Evolutionary conservation across 2,329 filamentous ascomycete species (phyloP).

Genomic region (Colletotrichum chlorophyti): DNA sequence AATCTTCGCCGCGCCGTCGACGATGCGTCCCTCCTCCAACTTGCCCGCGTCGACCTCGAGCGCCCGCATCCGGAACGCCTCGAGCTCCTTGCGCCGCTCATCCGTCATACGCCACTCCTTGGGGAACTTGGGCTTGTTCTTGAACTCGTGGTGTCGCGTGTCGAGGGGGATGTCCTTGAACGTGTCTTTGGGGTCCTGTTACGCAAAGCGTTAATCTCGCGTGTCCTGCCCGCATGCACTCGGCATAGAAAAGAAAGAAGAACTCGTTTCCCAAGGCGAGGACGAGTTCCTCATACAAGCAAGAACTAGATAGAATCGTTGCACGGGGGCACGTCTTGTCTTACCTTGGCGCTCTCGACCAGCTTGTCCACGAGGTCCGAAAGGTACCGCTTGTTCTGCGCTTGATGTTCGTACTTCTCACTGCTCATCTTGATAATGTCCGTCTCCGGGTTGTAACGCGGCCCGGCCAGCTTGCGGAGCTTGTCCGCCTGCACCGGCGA

Average conservation of each 20-base stretch:
- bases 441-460: constrained; percentile 85
- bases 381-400: constrained; percentile 97
- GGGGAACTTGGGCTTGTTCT: constrained; percentile 75
- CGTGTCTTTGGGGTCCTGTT: constrained; percentile 73
- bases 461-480: constrained; percentile 84
- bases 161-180: constrained; percentile 93
- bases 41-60: constrained; percentile 61
- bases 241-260: no score
- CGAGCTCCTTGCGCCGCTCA: constrained; percentile 70
- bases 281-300: background rate
- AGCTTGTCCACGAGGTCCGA: constrained; percentile 78
- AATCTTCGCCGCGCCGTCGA: constrained; percentile 64
- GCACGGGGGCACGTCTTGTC: constrained; percentile 15
- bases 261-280: no score
- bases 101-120: constrained; percentile 81
- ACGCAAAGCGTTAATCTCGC: no score
- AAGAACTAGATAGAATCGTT: background rate
- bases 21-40: constrained; percentile 58
- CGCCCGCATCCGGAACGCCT: constrained; percentile 61
- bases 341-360: constrained; percentile 74
- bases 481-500: constrained; percentile 75
- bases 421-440: constrained; percentile 88
- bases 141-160: constrained; percentile 80
- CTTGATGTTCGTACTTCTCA: constrained; percentile 86
- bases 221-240: no score